These are phyloP conservation scores for Phytophthora hybrid DNA, from an alignment of 352 stramenopile species.

Conservation along the genomic window DNA sequence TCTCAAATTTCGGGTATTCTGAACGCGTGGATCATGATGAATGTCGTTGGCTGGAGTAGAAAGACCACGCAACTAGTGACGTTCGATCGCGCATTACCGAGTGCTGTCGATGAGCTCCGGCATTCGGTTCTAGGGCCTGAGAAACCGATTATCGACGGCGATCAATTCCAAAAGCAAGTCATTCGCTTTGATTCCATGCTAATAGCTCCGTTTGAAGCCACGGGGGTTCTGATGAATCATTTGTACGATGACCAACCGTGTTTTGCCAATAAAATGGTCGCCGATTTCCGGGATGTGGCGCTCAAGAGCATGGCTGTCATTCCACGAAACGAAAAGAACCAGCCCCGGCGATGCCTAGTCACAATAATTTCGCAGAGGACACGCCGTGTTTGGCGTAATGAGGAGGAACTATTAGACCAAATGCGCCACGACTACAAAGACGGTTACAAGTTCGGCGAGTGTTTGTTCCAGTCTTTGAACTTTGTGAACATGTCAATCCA, in stretches of 20 bases:
- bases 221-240: constrained; percentile 45
- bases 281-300: constrained; percentile 20
- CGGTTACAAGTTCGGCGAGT: constrained; percentile 23
- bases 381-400: constrained; percentile 59
- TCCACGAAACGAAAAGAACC: neutral
- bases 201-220: constrained; percentile 37
- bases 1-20: constrained; percentile 38
- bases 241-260: constrained; percentile 50
- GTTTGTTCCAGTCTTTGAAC: constrained; percentile 52
- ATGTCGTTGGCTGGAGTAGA: constrained; percentile 23
- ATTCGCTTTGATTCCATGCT: constrained; percentile 42
- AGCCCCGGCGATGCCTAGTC: constrained; percentile 21
- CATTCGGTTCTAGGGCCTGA: constrained; percentile 30
- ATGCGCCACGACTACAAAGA: constrained; percentile 47
- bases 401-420: constrained; percentile 40
- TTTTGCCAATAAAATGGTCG: constrained; percentile 12
- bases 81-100: constrained; percentile 37
- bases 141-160: constrained; percentile 17
- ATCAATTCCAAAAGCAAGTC: constrained; percentile 15
- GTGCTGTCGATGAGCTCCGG: constrained; percentile 41
- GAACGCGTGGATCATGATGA: constrained; percentile 38
- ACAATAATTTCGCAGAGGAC: constrained; percentile 58
- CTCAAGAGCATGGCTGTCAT: constrained; percentile 27
- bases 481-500: constrained; percentile 54
- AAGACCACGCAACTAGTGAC: constrained; percentile 37